Percentiles rank a stretch among this genome's conserved stretches.
These are phyloP conservation scores for Saposhnikovia divaricata DNA, from an alignment of 129 eudicot genomes.

Conservation along the genomic window DNA sequence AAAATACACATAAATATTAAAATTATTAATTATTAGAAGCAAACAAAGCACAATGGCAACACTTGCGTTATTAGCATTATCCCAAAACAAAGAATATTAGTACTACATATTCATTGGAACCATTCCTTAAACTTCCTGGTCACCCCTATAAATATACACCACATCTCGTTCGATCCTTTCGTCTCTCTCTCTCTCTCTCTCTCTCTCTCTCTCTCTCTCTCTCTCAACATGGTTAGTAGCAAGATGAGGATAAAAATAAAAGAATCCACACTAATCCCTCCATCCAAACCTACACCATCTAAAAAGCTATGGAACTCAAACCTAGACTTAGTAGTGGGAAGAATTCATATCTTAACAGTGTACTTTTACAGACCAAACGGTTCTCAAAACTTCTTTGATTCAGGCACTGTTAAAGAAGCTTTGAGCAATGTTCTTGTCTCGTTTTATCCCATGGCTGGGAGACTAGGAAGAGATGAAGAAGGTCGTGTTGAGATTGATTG, in stretches of 20 bases:
- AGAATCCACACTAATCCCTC: constrained; percentile 28
- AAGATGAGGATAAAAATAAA: constrained; percentile 33
- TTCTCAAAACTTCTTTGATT: constrained; percentile 43
- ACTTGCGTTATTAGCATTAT: too few species aligned
- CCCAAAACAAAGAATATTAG: too few species aligned
- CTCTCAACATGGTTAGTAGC: constrained; percentile 21
- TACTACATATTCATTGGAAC: too few species aligned
- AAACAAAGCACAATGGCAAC: too few species aligned
- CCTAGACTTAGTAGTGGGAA: constrained; percentile 39
- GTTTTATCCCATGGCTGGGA: constrained; percentile 86
- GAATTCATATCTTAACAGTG: constrained; percentile 40
- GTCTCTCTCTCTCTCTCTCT: background rate
- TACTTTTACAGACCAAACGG: constrained; percentile 46
- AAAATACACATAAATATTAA: too few species aligned
- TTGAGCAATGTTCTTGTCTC: constrained; percentile 56
- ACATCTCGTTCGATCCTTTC: background rate
- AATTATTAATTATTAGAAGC: too few species aligned
- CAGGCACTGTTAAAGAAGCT: constrained; percentile 46
- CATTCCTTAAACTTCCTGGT: too few species aligned
- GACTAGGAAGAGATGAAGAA: constrained; percentile 62
- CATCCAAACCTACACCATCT: constrained; percentile 23
- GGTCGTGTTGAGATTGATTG: constrained; percentile 78
- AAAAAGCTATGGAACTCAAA: constrained; percentile 45
- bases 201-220: background rate
- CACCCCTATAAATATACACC: background rate